Percentiles rank a stretch among this genome's conserved stretches.
These are phyloP conservation scores for Coemansia sp. DNA, from an alignment of 192 early-diverging fungal species.

Conservation along the genomic window DNA sequence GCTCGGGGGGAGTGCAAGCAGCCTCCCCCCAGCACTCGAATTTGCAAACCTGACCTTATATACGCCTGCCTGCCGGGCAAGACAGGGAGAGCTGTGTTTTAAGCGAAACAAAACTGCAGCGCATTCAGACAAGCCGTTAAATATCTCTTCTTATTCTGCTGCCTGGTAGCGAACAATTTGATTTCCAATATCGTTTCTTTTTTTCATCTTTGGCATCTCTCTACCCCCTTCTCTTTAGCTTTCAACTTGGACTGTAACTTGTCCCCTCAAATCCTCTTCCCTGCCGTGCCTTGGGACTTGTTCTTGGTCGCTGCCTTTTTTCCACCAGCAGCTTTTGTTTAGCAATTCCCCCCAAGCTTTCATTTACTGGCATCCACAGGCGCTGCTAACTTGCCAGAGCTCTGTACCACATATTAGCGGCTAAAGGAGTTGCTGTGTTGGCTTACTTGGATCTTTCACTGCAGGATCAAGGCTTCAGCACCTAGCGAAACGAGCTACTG, in stretches of 20 bases:
- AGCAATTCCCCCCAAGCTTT: neutral
- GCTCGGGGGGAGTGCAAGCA: slow-evolving; percentile 12
- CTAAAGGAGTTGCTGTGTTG: too few species aligned
- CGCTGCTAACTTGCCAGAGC: neutral
- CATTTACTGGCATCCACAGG: neutral
- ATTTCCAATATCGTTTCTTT: slow-evolving; percentile 40
- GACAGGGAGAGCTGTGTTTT: slow-evolving; percentile 27
- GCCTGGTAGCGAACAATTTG: slow-evolving; percentile 45
- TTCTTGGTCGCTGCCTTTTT: neutral
- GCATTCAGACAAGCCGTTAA: slow-evolving; percentile 49
- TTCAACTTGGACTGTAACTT: slow-evolving; percentile 6
- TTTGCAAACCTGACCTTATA: slow-evolving; percentile 13
- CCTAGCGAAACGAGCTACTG: too few species aligned
- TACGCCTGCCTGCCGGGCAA: slow-evolving; percentile 19
- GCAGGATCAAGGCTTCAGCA: too few species aligned
- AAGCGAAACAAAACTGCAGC: slow-evolving; percentile 26
- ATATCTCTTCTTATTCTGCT: slow-evolving; percentile 50
- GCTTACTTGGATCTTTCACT: too few species aligned
- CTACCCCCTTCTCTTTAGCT: neutral
- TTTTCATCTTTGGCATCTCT: neutral
- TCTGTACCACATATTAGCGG: too few species aligned
- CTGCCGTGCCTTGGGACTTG: neutral
- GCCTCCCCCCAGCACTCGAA: slow-evolving; percentile 10
- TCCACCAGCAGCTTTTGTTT: neutral
- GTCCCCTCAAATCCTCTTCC: neutral